phyloP scores from a whole-genome alignment of 352 stramenopile genomes.

The Globisporangium cystogenes region DNA sequence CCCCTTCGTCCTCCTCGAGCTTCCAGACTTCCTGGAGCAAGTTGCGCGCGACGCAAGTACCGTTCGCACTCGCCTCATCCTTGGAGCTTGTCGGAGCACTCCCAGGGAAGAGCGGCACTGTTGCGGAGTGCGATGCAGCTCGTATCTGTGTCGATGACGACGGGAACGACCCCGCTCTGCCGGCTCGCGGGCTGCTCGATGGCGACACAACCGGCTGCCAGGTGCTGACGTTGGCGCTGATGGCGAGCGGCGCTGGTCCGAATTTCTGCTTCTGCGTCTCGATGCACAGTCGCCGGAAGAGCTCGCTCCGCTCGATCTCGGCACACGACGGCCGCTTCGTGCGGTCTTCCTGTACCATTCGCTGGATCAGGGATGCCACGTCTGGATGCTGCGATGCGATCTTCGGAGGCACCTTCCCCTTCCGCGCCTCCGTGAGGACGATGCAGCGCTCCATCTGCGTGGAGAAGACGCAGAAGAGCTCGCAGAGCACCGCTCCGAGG shows the following conservation, averaged over 20 bases:
- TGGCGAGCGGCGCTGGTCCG: not conserved
- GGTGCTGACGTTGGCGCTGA: not conserved
- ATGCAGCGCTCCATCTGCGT: constrained; percentile 78
- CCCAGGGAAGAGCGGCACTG: not conserved
- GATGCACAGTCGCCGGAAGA: constrained; percentile 5
- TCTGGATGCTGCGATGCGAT: constrained; percentile 34
- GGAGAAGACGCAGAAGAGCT: constrained; percentile 68
- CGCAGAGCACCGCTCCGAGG: constrained; percentile 64
- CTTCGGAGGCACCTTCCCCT: constrained; percentile 27
- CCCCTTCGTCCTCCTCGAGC: constrained; percentile 7
- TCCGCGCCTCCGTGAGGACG: constrained; percentile 40
- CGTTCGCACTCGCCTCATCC: not conserved
- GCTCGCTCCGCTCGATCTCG: constrained; percentile 32
- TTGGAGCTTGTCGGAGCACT: not conserved
- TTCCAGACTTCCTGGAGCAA: constrained; percentile 7
- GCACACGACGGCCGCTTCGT: constrained; percentile 33
- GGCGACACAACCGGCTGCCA: constrained; percentile 4
- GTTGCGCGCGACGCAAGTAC: not conserved
- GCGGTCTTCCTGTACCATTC: constrained; percentile 46
- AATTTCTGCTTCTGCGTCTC: constrained; percentile 4
- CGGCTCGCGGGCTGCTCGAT: not conserved
- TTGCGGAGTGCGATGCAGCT: not conserved
- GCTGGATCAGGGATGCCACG: constrained; percentile 34
- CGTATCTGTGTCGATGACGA: not conserved
- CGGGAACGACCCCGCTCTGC: not conserved